Base-by-base conservation (phyloP, 805 yeast genomes). In the Nakazawaea ambrosiae region DNA sequence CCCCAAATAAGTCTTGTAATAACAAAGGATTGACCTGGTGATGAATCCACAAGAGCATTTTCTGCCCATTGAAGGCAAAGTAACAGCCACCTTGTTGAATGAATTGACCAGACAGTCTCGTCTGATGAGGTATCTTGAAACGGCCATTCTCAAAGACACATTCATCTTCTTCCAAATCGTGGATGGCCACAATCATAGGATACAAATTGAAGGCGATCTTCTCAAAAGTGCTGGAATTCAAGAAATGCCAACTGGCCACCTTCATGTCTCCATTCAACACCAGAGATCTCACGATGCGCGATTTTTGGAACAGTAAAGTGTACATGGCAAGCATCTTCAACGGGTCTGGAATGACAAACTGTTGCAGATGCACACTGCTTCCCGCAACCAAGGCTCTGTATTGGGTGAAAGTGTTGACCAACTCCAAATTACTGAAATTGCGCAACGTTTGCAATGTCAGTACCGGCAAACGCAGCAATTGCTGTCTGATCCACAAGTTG, bases 311-410 rank as follows among this genome's bases (percentile, higher is more conserved):
- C 0, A 90, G 66, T 36, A 88, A 65, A 34, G 83, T 53, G 48
- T 73, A 77, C 49, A 79, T 70, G 8, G 90, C 77, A 38, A 90
- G 63, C 31, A 85, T 76, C 41, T 75, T 75, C 48, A 92, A 63
- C 8, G 90, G 75, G 31, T 82, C 85, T 0, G 98, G 97, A 55
- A 90, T 66, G 5, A 90, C 70, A 43, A 92, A 63, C 51, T 83
- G 87, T 10, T 77, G 73, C 11, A 77, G 68, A 4, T 71, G 60
- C 0, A 65, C 58, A 33, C 67, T 58, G 19, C 63, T 57, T 10
- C 64, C 61, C 6, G 69, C 65, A 15, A 67, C 70, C 16, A 65
- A 45, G 1, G 61, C 55, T 42, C 83, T 68, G 48, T 81, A 83
- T 36, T 73, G 72, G 1, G 81, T 71, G 40, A 76, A 69, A 10